A percentile compares a stretch with the other conserved stretches of the same genome.
Conservation (phyloP, 2,329 filamentous ascomycete genomes). For the Fusarium tanahbumbuense region DNA sequence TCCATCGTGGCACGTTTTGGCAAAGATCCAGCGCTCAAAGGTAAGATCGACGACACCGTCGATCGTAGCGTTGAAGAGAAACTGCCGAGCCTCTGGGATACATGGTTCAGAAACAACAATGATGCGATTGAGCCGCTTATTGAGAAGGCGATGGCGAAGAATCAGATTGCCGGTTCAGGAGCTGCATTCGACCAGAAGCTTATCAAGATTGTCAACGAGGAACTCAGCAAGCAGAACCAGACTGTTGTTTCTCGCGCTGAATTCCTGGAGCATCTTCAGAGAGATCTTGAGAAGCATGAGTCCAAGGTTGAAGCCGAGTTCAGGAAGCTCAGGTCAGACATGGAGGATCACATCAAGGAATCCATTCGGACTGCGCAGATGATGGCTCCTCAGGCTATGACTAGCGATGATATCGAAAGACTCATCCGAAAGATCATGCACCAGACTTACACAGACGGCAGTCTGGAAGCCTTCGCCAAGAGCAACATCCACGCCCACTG, state of each 20-base stretch:
- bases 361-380: constrained; percentile 46
- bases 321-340: constrained; percentile 50
- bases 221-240: constrained; percentile 49
- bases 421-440: constrained; percentile 57
- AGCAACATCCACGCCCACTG: constrained; percentile 60
- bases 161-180: constrained; percentile 50
- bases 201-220: constrained; percentile 52
- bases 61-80: constrained; percentile 47
- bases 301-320: constrained; percentile 57
- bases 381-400: constrained; percentile 50
- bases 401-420: constrained; percentile 54
- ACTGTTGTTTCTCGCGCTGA: constrained; percentile 60
- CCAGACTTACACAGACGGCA: constrained; percentile 58
- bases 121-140: constrained; percentile 51
- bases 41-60: constrained; percentile 45
- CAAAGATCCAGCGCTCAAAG: constrained; percentile 48
- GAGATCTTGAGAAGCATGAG: constrained; percentile 54
- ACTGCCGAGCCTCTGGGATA: constrained; percentile 59
- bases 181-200: constrained; percentile 52
- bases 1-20: constrained; percentile 58
- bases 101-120: constrained; percentile 65
- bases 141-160: constrained; percentile 50
- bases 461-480: constrained; percentile 60
- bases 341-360: constrained; percentile 51
- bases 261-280: constrained; percentile 59